Evolutionary conservation across 257 asterid species (phyloP).

Genomic region (Galeopsis tetrahit): DNA sequence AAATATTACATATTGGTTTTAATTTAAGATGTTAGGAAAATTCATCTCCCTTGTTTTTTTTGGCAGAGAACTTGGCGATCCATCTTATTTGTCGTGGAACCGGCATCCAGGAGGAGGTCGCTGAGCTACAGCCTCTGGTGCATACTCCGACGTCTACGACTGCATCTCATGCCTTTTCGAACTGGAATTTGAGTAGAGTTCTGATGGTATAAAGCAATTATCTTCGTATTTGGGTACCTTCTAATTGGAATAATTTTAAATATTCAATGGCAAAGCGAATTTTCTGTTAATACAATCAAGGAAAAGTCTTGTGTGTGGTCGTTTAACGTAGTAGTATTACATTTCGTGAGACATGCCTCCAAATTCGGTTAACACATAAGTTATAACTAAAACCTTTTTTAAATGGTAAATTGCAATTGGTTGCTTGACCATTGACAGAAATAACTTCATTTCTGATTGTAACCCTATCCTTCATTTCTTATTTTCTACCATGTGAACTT

Average conservation of each 20-base stretch:
- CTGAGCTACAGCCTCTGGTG: slow-evolving; percentile 26
- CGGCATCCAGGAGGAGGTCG: slow-evolving; percentile 82
- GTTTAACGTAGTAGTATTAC: not conserved
- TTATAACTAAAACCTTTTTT: not conserved
- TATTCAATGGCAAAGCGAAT: not conserved
- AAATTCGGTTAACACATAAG: not conserved
- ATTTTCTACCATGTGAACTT: too few relatives aligned
- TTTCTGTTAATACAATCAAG: not conserved
- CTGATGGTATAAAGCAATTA: not conserved
- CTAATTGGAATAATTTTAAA: not conserved
- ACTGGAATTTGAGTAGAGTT: not conserved
- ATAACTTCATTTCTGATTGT: not conserved
- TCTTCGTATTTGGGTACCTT: not conserved
- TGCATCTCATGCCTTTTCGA: not conserved
- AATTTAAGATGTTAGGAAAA: not conserved
- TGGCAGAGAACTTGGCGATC: slow-evolving; percentile 88
- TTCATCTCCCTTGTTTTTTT: not conserved
- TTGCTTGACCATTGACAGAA: not conserved
- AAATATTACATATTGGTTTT: too few relatives aligned
- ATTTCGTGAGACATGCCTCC: not conserved
- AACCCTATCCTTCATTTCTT: too few relatives aligned
- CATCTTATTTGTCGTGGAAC: slow-evolving; percentile 88
- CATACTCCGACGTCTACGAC: not conserved
- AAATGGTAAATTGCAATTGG: not conserved
- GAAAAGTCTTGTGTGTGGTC: not conserved